These are phyloP conservation scores for Ceratocystis papillata DNA, from an alignment of 2,329 filamentous ascomycete species.

Conservation along the genomic window DNA sequence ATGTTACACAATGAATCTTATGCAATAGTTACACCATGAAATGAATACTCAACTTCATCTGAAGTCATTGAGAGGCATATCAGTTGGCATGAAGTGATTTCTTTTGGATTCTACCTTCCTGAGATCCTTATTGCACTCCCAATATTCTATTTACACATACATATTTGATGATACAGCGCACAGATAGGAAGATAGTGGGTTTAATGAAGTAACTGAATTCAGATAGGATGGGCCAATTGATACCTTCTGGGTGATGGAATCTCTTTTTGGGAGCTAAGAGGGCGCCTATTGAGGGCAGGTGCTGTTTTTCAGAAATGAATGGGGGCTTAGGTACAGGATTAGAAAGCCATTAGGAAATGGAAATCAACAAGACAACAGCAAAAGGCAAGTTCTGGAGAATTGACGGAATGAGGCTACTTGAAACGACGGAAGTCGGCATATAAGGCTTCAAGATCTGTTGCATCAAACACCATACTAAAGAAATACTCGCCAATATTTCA, in stretches of 20 bases:
- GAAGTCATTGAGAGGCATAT: too few species aligned
- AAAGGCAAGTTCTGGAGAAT: too few species aligned
- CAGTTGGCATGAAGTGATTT: too few species aligned
- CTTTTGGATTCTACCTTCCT: too few species aligned
- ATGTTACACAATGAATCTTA: background rate
- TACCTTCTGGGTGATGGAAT: background rate
- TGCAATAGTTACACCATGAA: background rate
- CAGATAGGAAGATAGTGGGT: background rate
- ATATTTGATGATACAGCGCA: too few species aligned
- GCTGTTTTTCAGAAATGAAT: background rate
- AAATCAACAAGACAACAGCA: background rate
- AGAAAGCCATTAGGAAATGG: background rate
- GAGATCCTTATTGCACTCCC: too few species aligned
- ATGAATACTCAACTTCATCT: background rate
- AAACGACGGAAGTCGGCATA: too few species aligned
- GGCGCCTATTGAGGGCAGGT: background rate
- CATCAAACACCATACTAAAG: too few species aligned
- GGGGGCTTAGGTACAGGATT: background rate
- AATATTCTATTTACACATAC: too few species aligned
- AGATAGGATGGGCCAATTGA: background rate
- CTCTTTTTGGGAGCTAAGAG: background rate
- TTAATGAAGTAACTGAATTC: background rate
- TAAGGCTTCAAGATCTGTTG: too few species aligned
- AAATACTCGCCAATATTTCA: background rate
- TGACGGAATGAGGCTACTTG: too few species aligned